Conservation (phyloP, 1,139 yeast genomes). For the Zhuliangozyma blackwelliae region DNA sequence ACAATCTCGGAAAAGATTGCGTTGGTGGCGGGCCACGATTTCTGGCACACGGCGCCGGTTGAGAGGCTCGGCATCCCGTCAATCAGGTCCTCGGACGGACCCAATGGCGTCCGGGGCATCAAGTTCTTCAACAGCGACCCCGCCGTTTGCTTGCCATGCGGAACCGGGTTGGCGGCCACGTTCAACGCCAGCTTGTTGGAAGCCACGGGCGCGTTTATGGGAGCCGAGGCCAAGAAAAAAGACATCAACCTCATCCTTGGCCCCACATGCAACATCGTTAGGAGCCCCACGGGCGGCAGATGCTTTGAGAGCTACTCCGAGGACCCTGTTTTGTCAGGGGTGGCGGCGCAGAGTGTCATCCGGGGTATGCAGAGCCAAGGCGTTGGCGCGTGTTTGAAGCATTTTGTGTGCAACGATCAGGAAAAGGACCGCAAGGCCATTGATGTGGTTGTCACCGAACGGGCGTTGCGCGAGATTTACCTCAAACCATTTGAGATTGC, state of each 20-base stretch:
- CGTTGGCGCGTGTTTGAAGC: conserved; percentile 56
- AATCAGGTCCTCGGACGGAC: conserved; percentile 24
- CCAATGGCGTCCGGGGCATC: conserved; percentile 27
- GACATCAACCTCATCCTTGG: conserved; percentile 27
- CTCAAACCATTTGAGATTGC: conserved; percentile 59
- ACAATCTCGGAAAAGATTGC: conserved; percentile 41
- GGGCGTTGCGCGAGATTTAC: conserved; percentile 58
- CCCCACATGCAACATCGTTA: conserved; percentile 26
- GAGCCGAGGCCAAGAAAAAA: conserved; percentile 20
- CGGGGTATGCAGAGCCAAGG: conserved; percentile 26
- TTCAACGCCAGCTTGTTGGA: conserved; percentile 19
- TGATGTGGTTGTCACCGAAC: conserved; percentile 43
- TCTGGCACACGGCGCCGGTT: conserved; percentile 50
- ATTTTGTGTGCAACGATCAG: conserved; percentile 54
- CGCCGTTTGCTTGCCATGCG: conserved; percentile 27
- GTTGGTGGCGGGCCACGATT: conserved; percentile 42
- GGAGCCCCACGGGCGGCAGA: conserved; percentile 28
- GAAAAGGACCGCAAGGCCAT: conserved; percentile 50
- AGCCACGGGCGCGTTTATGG: conserved; percentile 24
- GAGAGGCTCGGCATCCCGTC: conserved; percentile 34
- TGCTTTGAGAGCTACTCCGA: conserved; percentile 29
- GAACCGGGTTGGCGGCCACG: conserved; percentile 37
- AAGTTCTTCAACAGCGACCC: conserved; percentile 21
- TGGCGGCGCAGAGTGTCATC: conserved; percentile 20
- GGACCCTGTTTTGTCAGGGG: conserved; percentile 27